phyloP scores from a whole-genome alignment of 2,329 filamentous ascomycete genomes.

The Aspergillus fijiensis region DNA sequence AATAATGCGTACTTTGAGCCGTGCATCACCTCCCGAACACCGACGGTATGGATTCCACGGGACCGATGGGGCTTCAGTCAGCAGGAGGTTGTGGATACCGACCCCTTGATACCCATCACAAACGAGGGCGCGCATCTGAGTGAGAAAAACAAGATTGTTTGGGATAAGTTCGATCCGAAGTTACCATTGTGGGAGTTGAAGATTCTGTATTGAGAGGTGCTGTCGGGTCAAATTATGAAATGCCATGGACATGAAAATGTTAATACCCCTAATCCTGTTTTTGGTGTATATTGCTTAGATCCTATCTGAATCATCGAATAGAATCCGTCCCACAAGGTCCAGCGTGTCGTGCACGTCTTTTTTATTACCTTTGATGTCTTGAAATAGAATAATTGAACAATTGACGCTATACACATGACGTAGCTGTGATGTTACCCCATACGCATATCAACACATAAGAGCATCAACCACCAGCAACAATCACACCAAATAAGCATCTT shows the following conservation, averaged over 20 bases:
- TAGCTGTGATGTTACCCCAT: too few species aligned
- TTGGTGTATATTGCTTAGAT: not conserved
- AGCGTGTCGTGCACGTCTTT: too few species aligned
- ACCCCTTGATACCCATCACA: slow-evolving; percentile 70
- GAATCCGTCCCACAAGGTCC: too few species aligned
- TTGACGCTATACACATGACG: too few species aligned
- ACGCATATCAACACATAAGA: too few species aligned
- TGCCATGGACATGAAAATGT: not conserved
- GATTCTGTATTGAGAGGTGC: slow-evolving; percentile 45
- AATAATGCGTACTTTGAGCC: slow-evolving; percentile 72
- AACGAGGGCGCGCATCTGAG: slow-evolving; percentile 71
- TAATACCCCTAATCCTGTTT: not conserved
- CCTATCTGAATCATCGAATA: too few species aligned
- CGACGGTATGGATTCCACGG: slow-evolving; percentile 76
- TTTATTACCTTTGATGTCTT: too few species aligned
- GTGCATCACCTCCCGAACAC: slow-evolving; percentile 60
- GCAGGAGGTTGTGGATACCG: slow-evolving; percentile 73
- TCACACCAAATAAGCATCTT: too few species aligned
- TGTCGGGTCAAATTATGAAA: not conserved
- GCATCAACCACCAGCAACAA: too few species aligned
- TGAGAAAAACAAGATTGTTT: slow-evolving; percentile 66
- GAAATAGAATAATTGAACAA: too few species aligned
- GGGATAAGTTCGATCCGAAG: slow-evolving; percentile 57
- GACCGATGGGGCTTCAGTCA: slow-evolving; percentile 72
- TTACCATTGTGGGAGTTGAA: slow-evolving; percentile 59